Conservation (phyloP, 768 basidiomycete species). For the Tremella fuciformis region DNA sequence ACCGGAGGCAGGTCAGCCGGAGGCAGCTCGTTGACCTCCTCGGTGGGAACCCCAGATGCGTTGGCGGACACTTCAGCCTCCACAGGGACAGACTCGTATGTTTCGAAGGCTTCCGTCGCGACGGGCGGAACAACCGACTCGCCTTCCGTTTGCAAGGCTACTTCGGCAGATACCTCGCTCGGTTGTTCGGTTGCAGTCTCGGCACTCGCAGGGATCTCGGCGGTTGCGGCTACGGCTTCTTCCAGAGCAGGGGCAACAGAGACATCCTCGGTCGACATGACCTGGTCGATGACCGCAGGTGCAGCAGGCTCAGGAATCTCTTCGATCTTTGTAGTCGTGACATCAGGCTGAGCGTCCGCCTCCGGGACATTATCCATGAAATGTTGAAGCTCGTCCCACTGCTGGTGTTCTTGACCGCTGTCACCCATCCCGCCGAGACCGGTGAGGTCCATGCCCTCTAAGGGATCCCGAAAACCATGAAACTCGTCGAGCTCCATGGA, state of each 20-base stretch:
- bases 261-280: neutral
- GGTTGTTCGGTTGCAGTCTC: neutral
- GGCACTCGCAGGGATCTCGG: neutral
- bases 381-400: slow-evolving; percentile 37
- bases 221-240: slow-evolving; percentile 16
- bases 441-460: slow-evolving; percentile 23
- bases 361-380: slow-evolving; percentile 31
- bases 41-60: slow-evolving; percentile 23
- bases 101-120: slow-evolving; percentile 7
- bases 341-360: neutral
- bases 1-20: slow-evolving; percentile 48
- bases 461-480: slow-evolving; percentile 21
- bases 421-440: slow-evolving; percentile 25
- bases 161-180: neutral
- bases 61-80: slow-evolving; percentile 8
- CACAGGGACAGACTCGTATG: neutral
- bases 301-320: neutral
- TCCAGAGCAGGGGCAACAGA: slow-evolving; percentile 25
- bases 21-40: slow-evolving; percentile 25
- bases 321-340: neutral
- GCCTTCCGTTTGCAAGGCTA: slow-evolving; percentile 6
- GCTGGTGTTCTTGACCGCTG: slow-evolving; percentile 20
- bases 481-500: slow-evolving; percentile 28
- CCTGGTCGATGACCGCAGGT: neutral
- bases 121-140: slow-evolving; percentile 8